Conservation (phyloP, 1,284 basidiomycete genomes). For the Paramarasmius palmivorus region DNA sequence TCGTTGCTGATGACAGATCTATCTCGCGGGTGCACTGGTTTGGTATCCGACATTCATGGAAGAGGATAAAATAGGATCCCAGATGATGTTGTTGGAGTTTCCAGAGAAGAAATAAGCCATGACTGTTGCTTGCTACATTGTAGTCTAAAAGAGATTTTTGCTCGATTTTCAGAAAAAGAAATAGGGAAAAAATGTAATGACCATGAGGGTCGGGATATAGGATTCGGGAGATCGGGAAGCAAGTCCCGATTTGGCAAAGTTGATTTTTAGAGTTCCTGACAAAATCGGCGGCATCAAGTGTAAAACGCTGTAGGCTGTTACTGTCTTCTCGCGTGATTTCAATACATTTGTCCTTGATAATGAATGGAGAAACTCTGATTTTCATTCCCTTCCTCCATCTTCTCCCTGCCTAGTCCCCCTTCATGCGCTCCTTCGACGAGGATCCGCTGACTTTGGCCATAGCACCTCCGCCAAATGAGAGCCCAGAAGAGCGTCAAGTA, state of each 20-base stretch:
- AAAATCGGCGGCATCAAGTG: neutral
- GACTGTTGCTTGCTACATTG: too few species aligned
- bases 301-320: neutral
- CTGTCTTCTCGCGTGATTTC: slow-evolving; percentile 8
- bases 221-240: too few species aligned
- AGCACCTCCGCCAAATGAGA: slow-evolving; percentile 61
- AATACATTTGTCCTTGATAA: slow-evolving; percentile 9
- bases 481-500: slow-evolving; percentile 46
- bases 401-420: slow-evolving; percentile 1
- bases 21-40: too few species aligned
- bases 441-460: slow-evolving; percentile 61
- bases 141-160: too few species aligned
- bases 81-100: too few species aligned
- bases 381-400: slow-evolving; percentile 1
- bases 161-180: too few species aligned
- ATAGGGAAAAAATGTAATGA: too few species aligned
- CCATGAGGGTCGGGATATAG: too few species aligned
- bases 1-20: too few species aligned
- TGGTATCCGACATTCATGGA: too few species aligned
- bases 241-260: neutral
- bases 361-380: slow-evolving; percentile 4
- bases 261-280: neutral
- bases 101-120: too few species aligned
- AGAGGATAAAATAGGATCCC: too few species aligned
- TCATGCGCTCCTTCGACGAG: slow-evolving; percentile 30